Evolutionary conservation across 192 early-diverging fungal species (phyloP).

Genomic region (Backusella australiensis): DNA sequence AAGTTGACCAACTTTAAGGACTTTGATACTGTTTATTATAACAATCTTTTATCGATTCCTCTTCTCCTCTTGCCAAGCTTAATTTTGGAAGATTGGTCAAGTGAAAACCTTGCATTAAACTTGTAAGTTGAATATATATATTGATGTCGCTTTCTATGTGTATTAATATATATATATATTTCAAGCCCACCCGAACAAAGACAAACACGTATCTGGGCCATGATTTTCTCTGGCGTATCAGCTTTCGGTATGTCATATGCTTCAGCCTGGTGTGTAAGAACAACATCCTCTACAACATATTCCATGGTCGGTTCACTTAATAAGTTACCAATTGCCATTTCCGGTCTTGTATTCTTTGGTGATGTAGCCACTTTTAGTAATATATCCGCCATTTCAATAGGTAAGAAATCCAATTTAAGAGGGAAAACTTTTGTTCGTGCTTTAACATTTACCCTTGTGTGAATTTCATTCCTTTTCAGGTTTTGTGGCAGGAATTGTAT

Average conservation of each 20-base stretch:
- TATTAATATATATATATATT: neutral
- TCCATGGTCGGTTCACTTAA: constrained; percentile 95
- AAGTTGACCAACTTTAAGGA: constrained; percentile 88
- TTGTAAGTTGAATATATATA: constrained; percentile 41
- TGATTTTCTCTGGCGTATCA: constrained; percentile 71
- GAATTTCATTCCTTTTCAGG: neutral
- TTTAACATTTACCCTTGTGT: neutral
- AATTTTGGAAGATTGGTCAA: constrained; percentile 64
- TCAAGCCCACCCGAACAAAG: constrained; percentile 39
- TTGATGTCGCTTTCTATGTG: neutral
- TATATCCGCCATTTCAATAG: constrained; percentile 81
- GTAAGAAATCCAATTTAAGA: constrained; percentile 23
- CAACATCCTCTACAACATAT: constrained; percentile 77
- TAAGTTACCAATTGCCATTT: constrained; percentile 90
- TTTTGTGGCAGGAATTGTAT: constrained; percentile 67
- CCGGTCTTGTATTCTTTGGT: constrained; percentile 90
- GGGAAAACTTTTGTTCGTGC: neutral
- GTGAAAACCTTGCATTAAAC: constrained; percentile 52
- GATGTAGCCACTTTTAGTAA: constrained; percentile 76
- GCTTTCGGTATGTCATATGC: constrained; percentile 88
- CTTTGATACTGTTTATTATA: constrained; percentile 96
- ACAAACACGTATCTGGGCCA: constrained; percentile 53
- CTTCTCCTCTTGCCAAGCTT: constrained; percentile 65
- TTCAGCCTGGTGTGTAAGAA: constrained; percentile 80
- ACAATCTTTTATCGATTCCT: constrained; percentile 88